Base-by-base conservation (phyloP, 176 grass and related monocot genomes). In the Luzula sylvatica region DNA sequence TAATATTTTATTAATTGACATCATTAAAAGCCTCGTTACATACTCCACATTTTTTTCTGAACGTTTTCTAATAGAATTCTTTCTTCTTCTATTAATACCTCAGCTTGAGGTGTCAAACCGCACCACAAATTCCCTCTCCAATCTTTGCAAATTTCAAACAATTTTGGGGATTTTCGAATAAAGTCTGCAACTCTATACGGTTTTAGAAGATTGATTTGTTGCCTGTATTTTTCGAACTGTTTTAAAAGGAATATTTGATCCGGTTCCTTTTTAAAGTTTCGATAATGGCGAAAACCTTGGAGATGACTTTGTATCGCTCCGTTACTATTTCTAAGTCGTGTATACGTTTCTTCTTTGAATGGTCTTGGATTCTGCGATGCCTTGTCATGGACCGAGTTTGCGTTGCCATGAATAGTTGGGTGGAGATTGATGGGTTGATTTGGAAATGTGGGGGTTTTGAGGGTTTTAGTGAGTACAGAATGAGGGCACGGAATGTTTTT, bases 101-200 rank as follows among this genome's bases (percentile, higher is more conserved):
- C 72, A 0, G 82, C 87, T 59, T 64, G 44, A 15, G 42, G 49
- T 3, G 82, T 83, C 26, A 94, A 68, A 5, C 78, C 75, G 0
- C 78, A 77, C 87, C 87, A 87, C 52, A 79, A 57, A 50, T 79
- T 76, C 14, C 82, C 87, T 46, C 68, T 74, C 58, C 44, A 76
- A 69, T 94, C 71, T 60, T 56, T 83, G 65, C 66, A 80, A 64
- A 78, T 42, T 68, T 95, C 77, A 58, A 95, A 88, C 11, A 95
- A 62, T 60, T 52, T 63, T 4, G 89, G 83, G 8, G 80, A 95
- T 48, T 73, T 79, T 27, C 50, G 52, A 51, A 85, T 46, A 44
- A 95, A 95, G 57, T 95, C 79, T 4, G 67, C 69, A 35, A 95
- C 83, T 60, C 75, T 88, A 64, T 95, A 68, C 2, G 70, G 80